These are phyloP conservation scores for Oryza meyeriana DNA, from an alignment of 176 grass and related monocot species.

Conservation along the genomic window DNA sequence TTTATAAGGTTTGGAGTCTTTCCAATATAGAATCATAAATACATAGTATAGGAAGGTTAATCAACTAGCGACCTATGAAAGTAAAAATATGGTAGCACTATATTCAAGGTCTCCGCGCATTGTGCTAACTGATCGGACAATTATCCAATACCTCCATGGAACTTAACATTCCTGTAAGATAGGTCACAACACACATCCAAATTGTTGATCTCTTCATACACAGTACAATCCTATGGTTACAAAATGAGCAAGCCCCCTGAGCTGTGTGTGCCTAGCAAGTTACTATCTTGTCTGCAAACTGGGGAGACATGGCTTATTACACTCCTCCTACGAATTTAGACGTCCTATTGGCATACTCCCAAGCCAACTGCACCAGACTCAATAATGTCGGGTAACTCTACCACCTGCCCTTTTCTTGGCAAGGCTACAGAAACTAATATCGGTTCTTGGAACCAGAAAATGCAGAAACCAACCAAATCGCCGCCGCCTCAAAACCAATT, in stretches of 20 bases:
- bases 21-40: background rate
- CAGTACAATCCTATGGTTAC: background rate
- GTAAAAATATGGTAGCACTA: background rate
- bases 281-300: background rate
- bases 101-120: background rate
- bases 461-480: background rate
- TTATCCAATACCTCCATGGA: background rate
- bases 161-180: background rate
- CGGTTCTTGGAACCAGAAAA: background rate
- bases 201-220: background rate
- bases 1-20: background rate
- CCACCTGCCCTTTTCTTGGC: background rate
- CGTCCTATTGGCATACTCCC: background rate
- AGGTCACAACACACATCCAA: background rate
- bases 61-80: background rate
- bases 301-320: background rate
- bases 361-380: background rate
- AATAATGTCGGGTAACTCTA: background rate
- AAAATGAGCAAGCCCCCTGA: conserved; percentile 3
- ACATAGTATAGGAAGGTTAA: background rate
- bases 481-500: background rate
- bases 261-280: background rate
- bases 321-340: too few relatives aligned
- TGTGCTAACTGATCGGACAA: background rate
- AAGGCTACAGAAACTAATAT: background rate